Conservation (phyloP, 305 asterid genomes). For the Plantago rigida region DNA sequence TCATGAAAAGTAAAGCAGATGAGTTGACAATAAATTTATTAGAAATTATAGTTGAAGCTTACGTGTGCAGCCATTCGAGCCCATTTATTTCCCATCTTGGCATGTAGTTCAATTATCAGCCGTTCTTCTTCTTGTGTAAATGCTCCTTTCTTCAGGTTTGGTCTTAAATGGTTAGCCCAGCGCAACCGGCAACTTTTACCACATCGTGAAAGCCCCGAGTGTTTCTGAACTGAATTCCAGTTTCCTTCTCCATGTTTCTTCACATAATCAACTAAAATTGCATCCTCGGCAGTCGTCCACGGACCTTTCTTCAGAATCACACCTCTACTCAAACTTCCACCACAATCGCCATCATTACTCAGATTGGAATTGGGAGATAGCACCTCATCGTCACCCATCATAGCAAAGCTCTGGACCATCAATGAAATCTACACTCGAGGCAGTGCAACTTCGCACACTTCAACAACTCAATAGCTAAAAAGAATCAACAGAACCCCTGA, state of each 20-base stretch:
- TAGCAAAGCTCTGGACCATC: constrained; percentile 37
- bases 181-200: constrained; percentile 64
- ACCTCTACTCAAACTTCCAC: constrained; percentile 33
- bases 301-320: constrained; percentile 54
- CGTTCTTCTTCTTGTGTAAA: constrained; percentile 54
- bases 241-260: constrained; percentile 59
- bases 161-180: constrained; percentile 69
- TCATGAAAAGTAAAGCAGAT: constrained; percentile 8
- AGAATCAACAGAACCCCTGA: constrained; percentile 3
- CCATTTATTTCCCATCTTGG: constrained; percentile 69
- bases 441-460: constrained; percentile 16
- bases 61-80: constrained; percentile 73
- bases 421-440: neutral
- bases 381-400: constrained; percentile 39
- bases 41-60: constrained; percentile 27
- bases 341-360: constrained; percentile 36
- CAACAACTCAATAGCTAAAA: constrained; percentile 16
- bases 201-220: constrained; percentile 53
- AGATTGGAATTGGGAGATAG: constrained; percentile 45
- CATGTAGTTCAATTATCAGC: constrained; percentile 54
- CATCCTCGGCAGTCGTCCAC: constrained; percentile 64
- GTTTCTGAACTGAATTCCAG: constrained; percentile 60
- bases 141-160: constrained; percentile 60
- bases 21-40: constrained; percentile 13
- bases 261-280: constrained; percentile 50